Evolutionary conservation across 2,329 filamentous ascomycete genomes (phyloP).

Genomic region (Xylaria polymorpha): DNA sequence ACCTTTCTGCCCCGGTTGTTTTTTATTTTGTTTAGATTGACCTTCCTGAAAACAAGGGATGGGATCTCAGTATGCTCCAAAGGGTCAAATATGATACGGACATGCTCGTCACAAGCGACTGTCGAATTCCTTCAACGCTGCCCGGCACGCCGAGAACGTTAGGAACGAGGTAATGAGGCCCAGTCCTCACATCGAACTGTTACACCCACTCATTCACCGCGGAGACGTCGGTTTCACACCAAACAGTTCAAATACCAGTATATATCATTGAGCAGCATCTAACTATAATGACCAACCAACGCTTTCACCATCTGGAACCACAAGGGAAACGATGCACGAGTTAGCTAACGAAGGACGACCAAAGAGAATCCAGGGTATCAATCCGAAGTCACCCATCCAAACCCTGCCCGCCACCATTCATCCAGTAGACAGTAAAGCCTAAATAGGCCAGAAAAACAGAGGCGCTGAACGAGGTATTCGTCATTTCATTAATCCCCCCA

Average conservation of each 20-base stretch:
- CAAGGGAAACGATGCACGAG: conserved; percentile 35
- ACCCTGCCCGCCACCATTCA: conserved; percentile 22
- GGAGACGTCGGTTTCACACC: too few species aligned
- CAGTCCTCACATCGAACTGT: background rate
- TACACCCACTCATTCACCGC: background rate
- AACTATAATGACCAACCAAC: conserved; percentile 1
- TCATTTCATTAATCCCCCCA: conserved; percentile 43
- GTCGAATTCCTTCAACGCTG: too few species aligned
- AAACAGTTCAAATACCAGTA: background rate
- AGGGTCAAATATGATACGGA: too few species aligned
- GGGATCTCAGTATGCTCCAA: too few species aligned
- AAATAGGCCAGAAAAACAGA: conserved; percentile 24
- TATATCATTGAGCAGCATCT: conserved; percentile 5
- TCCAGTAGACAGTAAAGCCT: conserved; percentile 19
- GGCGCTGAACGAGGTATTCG: conserved; percentile 35
- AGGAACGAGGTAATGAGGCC: too few species aligned
- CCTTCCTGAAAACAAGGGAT: too few species aligned
- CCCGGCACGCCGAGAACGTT: too few species aligned
- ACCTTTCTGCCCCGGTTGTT: too few species aligned
- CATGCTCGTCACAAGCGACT: too few species aligned
- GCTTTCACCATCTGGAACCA: background rate
- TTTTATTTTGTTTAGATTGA: too few species aligned
- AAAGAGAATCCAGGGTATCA: conserved; percentile 46
- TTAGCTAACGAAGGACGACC: conserved; percentile 38
- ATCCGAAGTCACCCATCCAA: conserved; percentile 38